Percentiles rank a stretch among this genome's conserved stretches.
phyloP scores from a whole-genome alignment of 768 basidiomycete species.

The Tulasnella sp. region DNA sequence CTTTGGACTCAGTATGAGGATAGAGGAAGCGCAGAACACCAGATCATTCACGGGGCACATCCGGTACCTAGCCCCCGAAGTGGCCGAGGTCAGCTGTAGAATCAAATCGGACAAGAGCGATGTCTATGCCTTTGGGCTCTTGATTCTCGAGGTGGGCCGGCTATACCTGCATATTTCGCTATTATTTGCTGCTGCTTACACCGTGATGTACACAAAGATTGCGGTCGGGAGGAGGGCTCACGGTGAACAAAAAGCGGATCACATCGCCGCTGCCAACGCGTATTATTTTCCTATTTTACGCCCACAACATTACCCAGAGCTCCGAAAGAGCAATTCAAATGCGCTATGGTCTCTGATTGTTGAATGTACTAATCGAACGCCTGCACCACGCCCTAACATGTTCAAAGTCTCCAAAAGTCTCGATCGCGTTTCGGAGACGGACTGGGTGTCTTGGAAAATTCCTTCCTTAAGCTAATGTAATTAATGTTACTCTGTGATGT shows the following conservation, averaged over 20 bases:
- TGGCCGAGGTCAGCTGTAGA: background rate
- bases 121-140: background rate
- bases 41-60: background rate
- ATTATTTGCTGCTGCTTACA: background rate
- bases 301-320: background rate
- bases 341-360: background rate
- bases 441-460: background rate
- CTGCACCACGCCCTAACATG: background rate
- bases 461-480: too few relatives aligned
- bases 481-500: too few relatives aligned
- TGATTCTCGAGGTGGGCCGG: background rate
- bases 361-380: background rate
- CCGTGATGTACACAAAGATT: background rate
- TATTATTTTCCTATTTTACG: background rate
- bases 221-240: background rate
- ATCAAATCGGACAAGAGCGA: background rate
- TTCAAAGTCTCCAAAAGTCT: background rate
- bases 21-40: background rate
- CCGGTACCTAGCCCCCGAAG: background rate
- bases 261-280: background rate
- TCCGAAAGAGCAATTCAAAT: background rate
- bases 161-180: background rate
- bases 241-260: background rate
- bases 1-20: background rate
- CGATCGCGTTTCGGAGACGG: background rate